These are phyloP conservation scores for Gloeostereum incarnatum DNA, from an alignment of 768 basidiomycete genomes.

Conservation along the genomic window DNA sequence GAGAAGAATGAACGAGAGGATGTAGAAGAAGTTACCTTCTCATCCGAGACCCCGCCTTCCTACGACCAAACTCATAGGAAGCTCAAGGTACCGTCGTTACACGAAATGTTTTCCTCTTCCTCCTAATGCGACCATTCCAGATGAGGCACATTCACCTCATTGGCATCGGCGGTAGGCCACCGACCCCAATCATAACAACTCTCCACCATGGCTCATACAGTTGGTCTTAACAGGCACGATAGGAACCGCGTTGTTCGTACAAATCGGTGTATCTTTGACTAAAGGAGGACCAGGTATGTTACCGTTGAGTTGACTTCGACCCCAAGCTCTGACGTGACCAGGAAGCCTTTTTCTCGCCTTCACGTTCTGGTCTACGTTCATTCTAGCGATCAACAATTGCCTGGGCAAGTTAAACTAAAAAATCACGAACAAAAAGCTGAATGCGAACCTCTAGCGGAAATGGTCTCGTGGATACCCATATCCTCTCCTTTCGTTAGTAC, in stretches of 20 bases:
- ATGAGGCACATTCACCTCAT: slow-evolving; percentile 44
- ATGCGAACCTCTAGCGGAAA: slow-evolving; percentile 45
- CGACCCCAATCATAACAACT: not conserved
- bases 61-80: slow-evolving; percentile 27
- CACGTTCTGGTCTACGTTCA: slow-evolving; percentile 37
- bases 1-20: too few species aligned
- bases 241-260: slow-evolving; percentile 68
- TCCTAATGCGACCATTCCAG: slow-evolving; percentile 12
- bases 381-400: slow-evolving; percentile 40
- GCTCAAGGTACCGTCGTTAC: slow-evolving; percentile 21
- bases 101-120: not conserved
- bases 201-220: slow-evolving; percentile 2
- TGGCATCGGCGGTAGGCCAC: slow-evolving; percentile 36
- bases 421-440: not conserved
- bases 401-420: slow-evolving; percentile 21
- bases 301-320: slow-evolving; percentile 20
- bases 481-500: slow-evolving; percentile 59
- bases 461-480: slow-evolving; percentile 77
- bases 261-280: slow-evolving; percentile 51
- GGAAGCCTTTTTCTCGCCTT: slow-evolving; percentile 43
- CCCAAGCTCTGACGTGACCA: slow-evolving; percentile 11
- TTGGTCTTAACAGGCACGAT: slow-evolving; percentile 40
- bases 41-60: too few species aligned
- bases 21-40: too few species aligned
- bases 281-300: slow-evolving; percentile 54